These are phyloP conservation scores for Russula ochroleuca DNA, from an alignment of 768 basidiomycete genomes.

Conservation along the genomic window DNA sequence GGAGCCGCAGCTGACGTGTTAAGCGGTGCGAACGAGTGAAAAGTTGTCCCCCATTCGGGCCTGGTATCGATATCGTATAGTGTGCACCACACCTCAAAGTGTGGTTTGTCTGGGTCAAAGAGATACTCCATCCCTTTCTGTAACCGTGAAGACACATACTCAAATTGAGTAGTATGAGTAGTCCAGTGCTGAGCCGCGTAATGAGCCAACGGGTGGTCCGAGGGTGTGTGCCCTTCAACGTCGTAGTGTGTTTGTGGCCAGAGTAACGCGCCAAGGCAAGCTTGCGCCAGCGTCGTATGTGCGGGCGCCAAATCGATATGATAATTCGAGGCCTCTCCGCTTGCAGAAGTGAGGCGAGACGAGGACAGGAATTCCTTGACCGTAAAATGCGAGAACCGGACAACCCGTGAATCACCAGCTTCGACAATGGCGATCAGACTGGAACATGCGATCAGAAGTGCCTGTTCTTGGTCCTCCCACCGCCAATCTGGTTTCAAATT, in stretches of 20 bases:
- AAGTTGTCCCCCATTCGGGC: fast-evolving
- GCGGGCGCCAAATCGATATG: not conserved
- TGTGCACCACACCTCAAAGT: not conserved
- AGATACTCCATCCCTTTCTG: not conserved
- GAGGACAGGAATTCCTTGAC: constrained; percentile 1
- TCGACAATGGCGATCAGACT: not conserved
- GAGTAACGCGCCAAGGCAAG: not conserved
- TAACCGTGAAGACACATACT: not conserved
- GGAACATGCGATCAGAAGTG: not conserved
- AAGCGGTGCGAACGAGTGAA: not conserved
- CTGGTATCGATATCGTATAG: not conserved
- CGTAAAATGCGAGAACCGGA: not conserved
- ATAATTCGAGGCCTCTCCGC: not conserved
- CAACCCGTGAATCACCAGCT: not conserved
- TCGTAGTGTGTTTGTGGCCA: too few relatives aligned
- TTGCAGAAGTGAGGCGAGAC: not conserved
- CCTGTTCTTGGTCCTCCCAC: not conserved
- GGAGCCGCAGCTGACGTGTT: not conserved
- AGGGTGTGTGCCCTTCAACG: not conserved
- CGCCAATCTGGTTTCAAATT: not conserved
- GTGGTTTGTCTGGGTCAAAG: not conserved
- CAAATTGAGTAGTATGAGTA: not conserved
- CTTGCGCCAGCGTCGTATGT: not conserved
- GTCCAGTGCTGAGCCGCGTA: not conserved
- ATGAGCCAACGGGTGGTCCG: not conserved